Base-by-base conservation (phyloP, 2,329 filamentous ascomycete genomes). In the Coniella lustricola region DNA sequence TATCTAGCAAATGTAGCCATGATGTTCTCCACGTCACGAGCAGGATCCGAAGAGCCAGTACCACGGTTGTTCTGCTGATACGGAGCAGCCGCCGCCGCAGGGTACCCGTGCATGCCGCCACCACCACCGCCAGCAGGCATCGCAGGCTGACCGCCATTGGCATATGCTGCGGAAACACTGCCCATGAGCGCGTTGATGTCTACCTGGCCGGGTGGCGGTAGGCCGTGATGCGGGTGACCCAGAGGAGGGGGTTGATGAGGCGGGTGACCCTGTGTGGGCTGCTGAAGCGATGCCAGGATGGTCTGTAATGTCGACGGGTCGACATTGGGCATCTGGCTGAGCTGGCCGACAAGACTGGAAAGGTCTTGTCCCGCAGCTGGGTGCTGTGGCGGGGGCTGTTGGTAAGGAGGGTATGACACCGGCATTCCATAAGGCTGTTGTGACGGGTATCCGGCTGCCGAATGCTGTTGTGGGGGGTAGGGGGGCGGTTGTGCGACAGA, bases 301-400 rank as follows among this genome's bases (percentile, higher is more conserved):
- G 79, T 83, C 59, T 89, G 85, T n/a, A 91, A 68, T 5, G 82
- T 79, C 34, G 76, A 74, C 32, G 80, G 79, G 56, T 90, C 85
- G 22, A 90, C 71, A 25, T 78, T 79, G 14, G 81, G 75, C 55
- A 90, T 80, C 36, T 88, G 66, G 49, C 73, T 81, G 13, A 53
- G 48, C 32, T 79, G 79, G 13, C 81, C 75, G 54, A 90, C 80
- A 35, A 88, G 66, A 48, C 72, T 81, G 13, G 79, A 79, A 41
- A 88, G 68, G 52, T 84, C 84, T 53, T 31, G 57, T 44, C 59
- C 59, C 62, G 57, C 51, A 35, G 58, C 29, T 34, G 59, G 56
- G 54, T 61, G 54, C 48, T 59, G 48, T 49, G 59, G 44, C 52
- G 64, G 59, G 45, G 62, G 61, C 35, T 64, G 64, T 56, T 62